These are phyloP conservation scores for Prasinococcaceae sp. DNA, from an alignment of 139 green algal genomes.

Conservation along the genomic window DNA sequence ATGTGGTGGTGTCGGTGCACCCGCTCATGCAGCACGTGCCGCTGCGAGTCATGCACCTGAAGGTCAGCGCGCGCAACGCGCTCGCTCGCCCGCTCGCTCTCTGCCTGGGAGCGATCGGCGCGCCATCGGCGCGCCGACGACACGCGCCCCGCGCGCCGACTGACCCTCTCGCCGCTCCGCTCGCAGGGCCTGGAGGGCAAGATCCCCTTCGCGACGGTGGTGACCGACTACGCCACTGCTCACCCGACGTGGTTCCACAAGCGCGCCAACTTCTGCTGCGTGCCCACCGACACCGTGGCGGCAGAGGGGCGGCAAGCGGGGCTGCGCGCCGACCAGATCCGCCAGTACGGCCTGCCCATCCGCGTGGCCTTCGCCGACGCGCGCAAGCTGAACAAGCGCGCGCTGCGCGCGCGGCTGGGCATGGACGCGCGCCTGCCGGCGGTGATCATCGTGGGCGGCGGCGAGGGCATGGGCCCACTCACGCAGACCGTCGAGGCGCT, in stretches of 20 bases:
- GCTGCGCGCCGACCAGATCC: constrained; percentile 25
- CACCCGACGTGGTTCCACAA: constrained; percentile 90
- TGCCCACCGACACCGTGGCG: constrained; percentile 44
- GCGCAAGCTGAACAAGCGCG: constrained; percentile 29
- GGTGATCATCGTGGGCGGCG: constrained; percentile 48
- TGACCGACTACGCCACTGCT: constrained; percentile 94
- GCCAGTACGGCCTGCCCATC: constrained; percentile 68
- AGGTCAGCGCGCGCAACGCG: no score
- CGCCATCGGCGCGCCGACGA: no score
- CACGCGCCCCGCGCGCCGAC: no score
- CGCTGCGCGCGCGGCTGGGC: constrained; percentile 15
- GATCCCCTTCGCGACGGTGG: constrained; percentile 82
- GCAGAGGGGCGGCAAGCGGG: constrained; percentile 32
- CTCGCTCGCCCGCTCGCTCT: no score
- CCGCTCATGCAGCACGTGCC: constrained; percentile 91
- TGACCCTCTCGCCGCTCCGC: constrained; percentile 17
- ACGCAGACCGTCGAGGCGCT: constrained; percentile 71
- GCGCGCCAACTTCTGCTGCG: constrained; percentile 63
- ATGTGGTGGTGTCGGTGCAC: constrained; percentile 88
- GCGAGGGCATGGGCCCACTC: constrained; percentile 90
- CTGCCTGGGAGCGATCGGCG: no score
- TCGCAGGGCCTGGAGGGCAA: constrained; percentile 31
- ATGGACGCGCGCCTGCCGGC: constrained; percentile 17
- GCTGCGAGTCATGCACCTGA: neutral
- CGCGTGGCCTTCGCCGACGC: constrained; percentile 65